phyloP scores from a whole-genome alignment of 768 basidiomycete species.

The Gyrodon lividus region DNA sequence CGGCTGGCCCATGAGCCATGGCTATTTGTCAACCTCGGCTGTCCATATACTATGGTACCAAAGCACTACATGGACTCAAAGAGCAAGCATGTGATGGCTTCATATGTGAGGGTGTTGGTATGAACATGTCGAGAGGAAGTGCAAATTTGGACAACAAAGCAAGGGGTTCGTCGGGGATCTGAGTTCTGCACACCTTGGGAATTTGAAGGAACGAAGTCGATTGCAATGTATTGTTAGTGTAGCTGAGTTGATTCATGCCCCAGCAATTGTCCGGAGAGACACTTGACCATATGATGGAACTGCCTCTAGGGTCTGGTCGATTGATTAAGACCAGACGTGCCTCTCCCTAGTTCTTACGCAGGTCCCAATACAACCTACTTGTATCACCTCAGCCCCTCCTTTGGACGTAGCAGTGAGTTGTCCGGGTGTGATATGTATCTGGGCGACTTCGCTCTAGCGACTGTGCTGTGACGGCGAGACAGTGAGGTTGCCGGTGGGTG shows the following conservation, averaged over 20 bases:
- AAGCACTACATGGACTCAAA: too few species aligned
- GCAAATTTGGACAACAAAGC: constrained; percentile 39
- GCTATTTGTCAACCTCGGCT: too few species aligned
- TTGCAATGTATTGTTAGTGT: constrained; percentile 20
- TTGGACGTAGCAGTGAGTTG: too few species aligned
- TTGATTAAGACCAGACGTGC: constrained; percentile 39
- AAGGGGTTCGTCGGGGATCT: constrained; percentile 38
- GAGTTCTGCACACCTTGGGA: constrained; percentile 8
- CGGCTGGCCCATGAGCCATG: too few species aligned
- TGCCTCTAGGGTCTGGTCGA: not conserved
- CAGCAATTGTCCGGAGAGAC: not conserved
- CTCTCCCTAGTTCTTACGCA: too few species aligned
- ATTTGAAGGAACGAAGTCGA: not conserved
- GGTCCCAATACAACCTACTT: too few species aligned
- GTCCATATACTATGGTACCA: too few species aligned
- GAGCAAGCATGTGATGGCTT: constrained; percentile 54
- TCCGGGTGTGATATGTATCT: too few species aligned
- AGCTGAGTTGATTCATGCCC: not conserved
- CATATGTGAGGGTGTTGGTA: constrained; percentile 13
- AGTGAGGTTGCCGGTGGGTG: too few species aligned
- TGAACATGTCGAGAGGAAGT: constrained; percentile 35
- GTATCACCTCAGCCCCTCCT: too few species aligned
- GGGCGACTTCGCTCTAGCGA: too few species aligned
- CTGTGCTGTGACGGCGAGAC: too few species aligned
- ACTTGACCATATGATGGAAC: not conserved